These are phyloP conservation scores for Chloris gayana DNA, from an alignment of 176 grass and related monocot genomes.

Conservation along the genomic window DNA sequence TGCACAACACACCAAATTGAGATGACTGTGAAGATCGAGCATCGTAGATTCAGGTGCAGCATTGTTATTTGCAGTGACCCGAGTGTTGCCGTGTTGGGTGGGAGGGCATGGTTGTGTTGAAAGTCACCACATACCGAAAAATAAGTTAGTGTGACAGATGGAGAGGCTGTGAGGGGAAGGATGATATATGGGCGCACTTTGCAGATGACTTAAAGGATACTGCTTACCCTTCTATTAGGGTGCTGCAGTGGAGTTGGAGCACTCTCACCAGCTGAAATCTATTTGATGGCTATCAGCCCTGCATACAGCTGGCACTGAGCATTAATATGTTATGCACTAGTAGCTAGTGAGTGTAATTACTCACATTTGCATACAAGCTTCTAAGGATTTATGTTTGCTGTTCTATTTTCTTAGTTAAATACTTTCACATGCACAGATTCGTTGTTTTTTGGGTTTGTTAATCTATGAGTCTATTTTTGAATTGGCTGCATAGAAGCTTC, in stretches of 20 bases:
- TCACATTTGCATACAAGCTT: not conserved
- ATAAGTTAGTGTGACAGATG: not conserved
- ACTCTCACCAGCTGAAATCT: not conserved
- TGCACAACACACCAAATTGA: not conserved
- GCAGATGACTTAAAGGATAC: not conserved
- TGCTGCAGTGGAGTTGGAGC: not conserved
- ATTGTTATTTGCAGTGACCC: not conserved
- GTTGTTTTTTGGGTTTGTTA: not conserved
- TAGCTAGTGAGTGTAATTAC: not conserved
- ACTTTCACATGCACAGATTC: not conserved
- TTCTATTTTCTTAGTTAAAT: not conserved
- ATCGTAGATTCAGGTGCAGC: not conserved
- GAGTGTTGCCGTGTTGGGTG: no score
- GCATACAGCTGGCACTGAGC: not conserved
- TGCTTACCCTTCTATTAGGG: not conserved
- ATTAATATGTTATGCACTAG: not conserved
- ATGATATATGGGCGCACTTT: not conserved
- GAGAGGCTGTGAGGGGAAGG: not conserved
- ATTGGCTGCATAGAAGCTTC: not conserved
- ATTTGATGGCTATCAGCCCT: not conserved
- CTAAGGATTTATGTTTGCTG: not conserved
- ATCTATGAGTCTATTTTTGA: not conserved
- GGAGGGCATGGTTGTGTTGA: not conserved
- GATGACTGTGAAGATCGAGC: not conserved
- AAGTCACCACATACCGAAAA: not conserved